Evolutionary conservation across 2,329 filamentous ascomycete genomes (phyloP).

Genomic region (Parastagonospora avenae): DNA sequence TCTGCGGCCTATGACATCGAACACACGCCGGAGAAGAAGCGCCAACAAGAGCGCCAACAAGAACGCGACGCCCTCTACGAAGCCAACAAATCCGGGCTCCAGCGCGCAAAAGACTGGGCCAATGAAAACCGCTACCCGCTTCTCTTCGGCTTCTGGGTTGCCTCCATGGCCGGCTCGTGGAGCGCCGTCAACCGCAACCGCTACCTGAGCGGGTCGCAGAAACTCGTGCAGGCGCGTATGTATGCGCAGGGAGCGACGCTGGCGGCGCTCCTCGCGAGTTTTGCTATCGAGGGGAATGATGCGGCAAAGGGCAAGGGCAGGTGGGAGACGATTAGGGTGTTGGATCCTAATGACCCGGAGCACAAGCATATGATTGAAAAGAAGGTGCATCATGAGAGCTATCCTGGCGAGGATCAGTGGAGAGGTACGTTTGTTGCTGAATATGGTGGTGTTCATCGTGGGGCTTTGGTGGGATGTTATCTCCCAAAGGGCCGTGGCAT

Average conservation of each 20-base stretch:
- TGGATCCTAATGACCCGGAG: conserved; percentile 81
- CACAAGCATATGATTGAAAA: conserved; percentile 86
- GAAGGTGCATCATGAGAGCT: conserved; percentile 83
- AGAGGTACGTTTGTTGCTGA: conserved; percentile 63
- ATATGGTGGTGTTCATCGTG: not conserved
- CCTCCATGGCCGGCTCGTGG: conserved; percentile 76
- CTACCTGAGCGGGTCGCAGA: conserved; percentile 76
- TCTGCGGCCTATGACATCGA: conserved; percentile 73
- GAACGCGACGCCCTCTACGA: conserved; percentile 50
- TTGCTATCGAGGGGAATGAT: conserved; percentile 82
- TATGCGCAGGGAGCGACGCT: conserved; percentile 91
- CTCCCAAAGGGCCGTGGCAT: not conserved
- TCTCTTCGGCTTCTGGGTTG: conserved; percentile 81
- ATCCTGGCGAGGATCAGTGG: conserved; percentile 91
- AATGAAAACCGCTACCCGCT: conserved; percentile 84
- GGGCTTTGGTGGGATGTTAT: conserved; percentile 1
- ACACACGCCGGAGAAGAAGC: conserved; percentile 63
- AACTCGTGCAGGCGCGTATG: conserved; percentile 91
- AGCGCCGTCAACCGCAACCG: conserved; percentile 77
- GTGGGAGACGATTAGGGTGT: conserved; percentile 83
- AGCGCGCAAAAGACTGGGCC: conserved; percentile 74
- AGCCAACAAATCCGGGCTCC: conserved; percentile 59
- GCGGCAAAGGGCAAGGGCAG: conserved; percentile 74
- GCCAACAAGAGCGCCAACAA: conserved; percentile 34
- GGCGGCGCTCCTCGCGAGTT: conserved; percentile 79